These are phyloP conservation scores for Ilyonectria mors-panacis DNA, from an alignment of 2,329 filamentous ascomycete genomes.

Conservation along the genomic window DNA sequence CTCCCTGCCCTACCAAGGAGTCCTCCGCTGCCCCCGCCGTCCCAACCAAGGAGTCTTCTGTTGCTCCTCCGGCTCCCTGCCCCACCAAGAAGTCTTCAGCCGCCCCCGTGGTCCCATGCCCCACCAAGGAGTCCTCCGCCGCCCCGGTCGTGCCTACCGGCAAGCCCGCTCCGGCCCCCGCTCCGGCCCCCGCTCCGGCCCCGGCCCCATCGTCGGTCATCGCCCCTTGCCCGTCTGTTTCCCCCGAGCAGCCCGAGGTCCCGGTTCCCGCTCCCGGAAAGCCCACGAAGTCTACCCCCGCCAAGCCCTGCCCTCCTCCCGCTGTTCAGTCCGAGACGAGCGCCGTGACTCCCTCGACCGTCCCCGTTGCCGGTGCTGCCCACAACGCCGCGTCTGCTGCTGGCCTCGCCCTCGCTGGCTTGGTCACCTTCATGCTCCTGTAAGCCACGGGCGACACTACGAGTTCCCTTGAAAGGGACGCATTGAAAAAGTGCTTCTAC, in stretches of 20 bases:
- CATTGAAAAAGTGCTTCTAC: slow-evolving; percentile 19
- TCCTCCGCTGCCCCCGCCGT: background rate
- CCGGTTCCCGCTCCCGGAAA: slow-evolving; percentile 11
- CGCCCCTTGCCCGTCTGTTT: slow-evolving; percentile 12
- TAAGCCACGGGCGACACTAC: slow-evolving; percentile 16
- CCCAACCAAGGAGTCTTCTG: background rate
- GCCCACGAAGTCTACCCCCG: background rate
- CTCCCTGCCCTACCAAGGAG: background rate
- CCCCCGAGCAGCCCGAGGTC: slow-evolving; percentile 7
- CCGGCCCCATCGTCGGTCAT: slow-evolving; percentile 19
- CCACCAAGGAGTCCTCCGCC: background rate
- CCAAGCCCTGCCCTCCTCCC: slow-evolving; percentile 7
- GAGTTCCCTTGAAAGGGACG: background rate
- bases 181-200: slow-evolving; percentile 29
- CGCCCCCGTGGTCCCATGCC: background rate
- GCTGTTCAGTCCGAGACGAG: slow-evolving; percentile 11
- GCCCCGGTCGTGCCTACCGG: slow-evolving; percentile 1
- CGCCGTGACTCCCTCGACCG: slow-evolving; percentile 30
- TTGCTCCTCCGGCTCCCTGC: slow-evolving; percentile 5
- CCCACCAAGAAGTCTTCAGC: background rate
- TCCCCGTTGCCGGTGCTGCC: slow-evolving; percentile 38
- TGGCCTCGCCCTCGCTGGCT: slow-evolving; percentile 30
- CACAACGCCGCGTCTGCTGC: slow-evolving; percentile 33
- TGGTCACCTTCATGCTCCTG: slow-evolving; percentile 35
- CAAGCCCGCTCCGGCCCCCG: slow-evolving; percentile 26